Evolutionary conservation across 176 grass and related monocot species (phyloP).

Genomic region (Metroxylon sagu): DNA sequence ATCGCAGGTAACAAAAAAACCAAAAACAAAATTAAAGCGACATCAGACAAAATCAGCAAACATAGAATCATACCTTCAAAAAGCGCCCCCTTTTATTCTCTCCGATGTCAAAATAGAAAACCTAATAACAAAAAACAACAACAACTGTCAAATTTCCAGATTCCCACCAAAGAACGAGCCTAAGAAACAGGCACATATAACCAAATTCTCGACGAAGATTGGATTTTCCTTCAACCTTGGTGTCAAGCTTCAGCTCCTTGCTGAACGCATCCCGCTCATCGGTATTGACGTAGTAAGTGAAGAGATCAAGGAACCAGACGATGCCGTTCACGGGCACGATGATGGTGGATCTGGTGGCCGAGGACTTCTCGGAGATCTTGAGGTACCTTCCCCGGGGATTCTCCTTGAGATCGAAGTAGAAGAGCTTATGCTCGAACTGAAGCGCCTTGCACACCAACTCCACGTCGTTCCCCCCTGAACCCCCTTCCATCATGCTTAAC

Average conservation of each 20-base stretch:
- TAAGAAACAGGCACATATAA: neutral
- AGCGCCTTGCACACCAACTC: conserved; percentile 97
- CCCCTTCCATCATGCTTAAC: conserved; percentile 13
- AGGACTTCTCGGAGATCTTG: conserved; percentile 96
- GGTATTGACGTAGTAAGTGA: conserved; percentile 85
- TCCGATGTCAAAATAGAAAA: conserved; percentile 93
- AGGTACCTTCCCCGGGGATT: conserved; percentile 91
- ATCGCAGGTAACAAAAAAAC: neutral
- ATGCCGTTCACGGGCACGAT: conserved; percentile 82
- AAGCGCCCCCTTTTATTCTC: conserved; percentile 98
- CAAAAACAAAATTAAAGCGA: neutral
- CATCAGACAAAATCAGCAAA: neutral
- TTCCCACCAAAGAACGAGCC: neutral
- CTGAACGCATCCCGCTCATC: conserved; percentile 85
- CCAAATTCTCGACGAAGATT: no score
- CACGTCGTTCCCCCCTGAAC: conserved; percentile 62
- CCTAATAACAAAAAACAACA: conserved; percentile 35
- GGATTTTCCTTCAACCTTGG: conserved; percentile 36
- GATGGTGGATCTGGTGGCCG: conserved; percentile 85
- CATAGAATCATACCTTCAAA: conserved; percentile 51
- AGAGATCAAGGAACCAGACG: conserved; percentile 85
- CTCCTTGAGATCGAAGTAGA: conserved; percentile 99
- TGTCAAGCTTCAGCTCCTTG: conserved; percentile 92
- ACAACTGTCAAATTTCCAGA: neutral
- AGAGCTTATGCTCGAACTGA: conserved; percentile 98